Conservation (phyloP, 495 filamentous ascomycete genomes). For the Neurospora hispaniola region DNA sequence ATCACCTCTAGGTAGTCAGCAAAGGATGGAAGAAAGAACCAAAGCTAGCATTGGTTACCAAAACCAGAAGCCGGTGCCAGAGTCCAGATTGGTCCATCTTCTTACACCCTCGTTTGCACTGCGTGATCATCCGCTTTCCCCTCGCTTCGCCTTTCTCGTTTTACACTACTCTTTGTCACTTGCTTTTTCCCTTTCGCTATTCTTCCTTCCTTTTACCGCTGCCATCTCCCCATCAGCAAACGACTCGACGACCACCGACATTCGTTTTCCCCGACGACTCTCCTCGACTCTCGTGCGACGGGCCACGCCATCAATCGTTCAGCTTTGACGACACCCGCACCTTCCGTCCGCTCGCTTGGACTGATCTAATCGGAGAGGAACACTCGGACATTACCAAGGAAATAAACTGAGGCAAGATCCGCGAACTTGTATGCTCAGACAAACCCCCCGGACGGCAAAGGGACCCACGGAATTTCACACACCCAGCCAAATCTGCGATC, state of each 20-base stretch:
- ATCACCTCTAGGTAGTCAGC: not conserved
- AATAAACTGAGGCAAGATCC: not conserved
- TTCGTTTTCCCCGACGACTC: not conserved
- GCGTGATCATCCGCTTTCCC: not conserved
- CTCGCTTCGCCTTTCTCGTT: not conserved
- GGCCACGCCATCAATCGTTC: not conserved
- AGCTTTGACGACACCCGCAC: not conserved
- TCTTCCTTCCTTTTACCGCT: not conserved
- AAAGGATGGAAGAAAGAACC: not conserved
- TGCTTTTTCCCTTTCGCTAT: not conserved
- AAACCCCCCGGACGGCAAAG: not conserved
- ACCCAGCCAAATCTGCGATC: not conserved
- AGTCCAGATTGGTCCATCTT: not conserved
- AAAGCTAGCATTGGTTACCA: not conserved
- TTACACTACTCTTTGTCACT: not conserved
- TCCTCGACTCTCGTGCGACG: not conserved
- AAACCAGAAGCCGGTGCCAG: not conserved
- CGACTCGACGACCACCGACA: not conserved
- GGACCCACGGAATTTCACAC: not conserved
- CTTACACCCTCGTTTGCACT: not conserved
- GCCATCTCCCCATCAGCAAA: not conserved
- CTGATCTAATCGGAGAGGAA: not conserved
- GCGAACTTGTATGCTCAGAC: not conserved
- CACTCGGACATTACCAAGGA: not conserved
- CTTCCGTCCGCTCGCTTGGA: not conserved